Percentiles rank a stretch among this genome's conserved stretches.
phyloP scores from a whole-genome alignment of 73 alveolate genomes.

The Urostyla sp. region DNA sequence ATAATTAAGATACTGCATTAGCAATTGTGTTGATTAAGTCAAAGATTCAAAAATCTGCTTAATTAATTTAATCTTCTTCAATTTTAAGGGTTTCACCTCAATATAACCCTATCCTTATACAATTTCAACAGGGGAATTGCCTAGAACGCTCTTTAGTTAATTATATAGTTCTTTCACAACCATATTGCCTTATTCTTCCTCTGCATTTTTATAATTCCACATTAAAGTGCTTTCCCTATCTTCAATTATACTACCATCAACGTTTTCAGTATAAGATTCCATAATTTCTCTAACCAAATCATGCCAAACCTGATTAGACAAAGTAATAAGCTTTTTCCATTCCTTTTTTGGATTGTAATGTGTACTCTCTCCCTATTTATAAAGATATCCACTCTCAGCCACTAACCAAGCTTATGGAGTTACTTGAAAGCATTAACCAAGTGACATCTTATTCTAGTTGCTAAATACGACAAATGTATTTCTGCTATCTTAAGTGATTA shows the following conservation, averaged over 20 bases:
- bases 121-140: conserved; percentile 48
- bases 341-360: not conserved
- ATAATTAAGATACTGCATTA: conserved; percentile 3
- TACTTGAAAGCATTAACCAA: not conserved
- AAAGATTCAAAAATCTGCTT: conserved; percentile 13
- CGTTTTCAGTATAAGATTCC: conserved; percentile 73
- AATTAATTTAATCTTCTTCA: conserved; percentile 54
- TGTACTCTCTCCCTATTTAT: conserved; percentile 9
- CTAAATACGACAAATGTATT: conserved; percentile 17
- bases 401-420: conserved; percentile 57
- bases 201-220: conserved; percentile 80
- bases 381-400: conserved; percentile 79
- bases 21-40: not conserved
- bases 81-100: conserved; percentile 59
- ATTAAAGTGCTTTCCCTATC: conserved; percentile 73
- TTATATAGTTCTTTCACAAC: conserved; percentile 72
- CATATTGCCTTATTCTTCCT: conserved; percentile 79
- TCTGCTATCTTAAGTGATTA: conserved; percentile 14
- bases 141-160: conserved; percentile 35
- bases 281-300: conserved; percentile 66
- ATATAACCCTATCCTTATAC: conserved; percentile 50
- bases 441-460: not conserved
- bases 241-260: conserved; percentile 81
- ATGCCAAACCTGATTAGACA: conserved; percentile 60
- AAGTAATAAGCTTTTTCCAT: conserved; percentile 6